Evolutionary conservation across 257 asterid genomes (phyloP).

Genomic region (Solanum lignicaule): DNA sequence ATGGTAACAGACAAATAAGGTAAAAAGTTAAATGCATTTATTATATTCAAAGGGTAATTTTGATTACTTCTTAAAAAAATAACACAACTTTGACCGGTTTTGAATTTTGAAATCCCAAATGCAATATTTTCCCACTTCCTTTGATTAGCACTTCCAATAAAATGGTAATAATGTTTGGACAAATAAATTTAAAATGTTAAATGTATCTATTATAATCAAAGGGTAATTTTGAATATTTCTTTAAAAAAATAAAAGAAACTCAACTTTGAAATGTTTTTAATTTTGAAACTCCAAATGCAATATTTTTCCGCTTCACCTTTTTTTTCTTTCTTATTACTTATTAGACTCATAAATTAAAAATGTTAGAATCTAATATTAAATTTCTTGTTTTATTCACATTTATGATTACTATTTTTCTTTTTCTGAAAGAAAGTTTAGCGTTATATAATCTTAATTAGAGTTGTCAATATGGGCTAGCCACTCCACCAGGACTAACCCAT

Average conservation of each 20-base stretch:
- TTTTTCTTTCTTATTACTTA: too few relatives aligned
- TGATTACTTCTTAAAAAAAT: too few relatives aligned
- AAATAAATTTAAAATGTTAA: background rate
- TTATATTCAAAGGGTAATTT: background rate
- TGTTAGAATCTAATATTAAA: background rate
- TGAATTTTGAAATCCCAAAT: background rate
- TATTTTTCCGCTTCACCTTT: background rate
- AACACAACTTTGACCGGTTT: too few relatives aligned
- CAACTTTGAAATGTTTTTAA: background rate
- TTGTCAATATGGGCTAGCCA: too few relatives aligned
- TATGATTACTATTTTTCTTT: too few relatives aligned
- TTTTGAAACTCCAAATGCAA: background rate
- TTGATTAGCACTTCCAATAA: background rate
- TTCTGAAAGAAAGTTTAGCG: background rate
- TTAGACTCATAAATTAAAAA: background rate
- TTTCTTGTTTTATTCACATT: background rate
- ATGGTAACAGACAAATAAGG: background rate
- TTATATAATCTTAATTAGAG: too few relatives aligned
- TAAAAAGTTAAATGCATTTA: too few relatives aligned
- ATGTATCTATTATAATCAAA: too few relatives aligned
- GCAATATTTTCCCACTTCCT: background rate
- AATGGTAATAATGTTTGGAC: background rate
- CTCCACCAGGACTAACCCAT: too few relatives aligned
- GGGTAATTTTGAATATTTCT: background rate
- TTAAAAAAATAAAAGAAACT: too few relatives aligned